Base-by-base conservation (phyloP, 169 alveolate genomes). In the Plasmodium vinckei region DNA sequence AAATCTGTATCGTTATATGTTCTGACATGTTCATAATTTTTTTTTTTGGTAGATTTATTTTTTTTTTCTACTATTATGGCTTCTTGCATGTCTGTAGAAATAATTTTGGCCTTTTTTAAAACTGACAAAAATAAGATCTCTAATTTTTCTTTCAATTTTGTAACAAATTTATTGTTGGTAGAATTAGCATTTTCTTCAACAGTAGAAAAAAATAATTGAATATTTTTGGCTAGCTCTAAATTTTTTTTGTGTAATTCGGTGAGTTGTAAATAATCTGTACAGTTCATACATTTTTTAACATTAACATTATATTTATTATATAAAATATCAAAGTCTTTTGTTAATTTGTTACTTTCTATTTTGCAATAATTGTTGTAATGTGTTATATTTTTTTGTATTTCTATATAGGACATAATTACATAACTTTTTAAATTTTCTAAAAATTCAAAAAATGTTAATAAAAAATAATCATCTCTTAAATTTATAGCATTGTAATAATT, bases 381-480 rank as follows among this genome's bases (percentile, higher is more conserved):
- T 15, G 51, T 63, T 33, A 77, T 77, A 23, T 77, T 23, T 9
- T 39, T 77, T 49, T 77, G 77, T 9, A 57, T 68, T 19, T 77
- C 47, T 13, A 54, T 9, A 13, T 42, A 23, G 44, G 47, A 23
- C 4, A 77, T 1, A 3, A 63, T 25, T 49, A 64, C 33, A 6
- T 53, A 67, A 27, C 69, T 77, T 77, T 65, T 77, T 64, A 77
- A 33, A 5, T 21, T 47, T 57, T 77, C 88, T 39, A 77, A 25
- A 27, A 77, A 63, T 53, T 54, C 39, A 68, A 77, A 64, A 51
- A 57, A 77, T 5, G 88, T 15, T 10, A 77, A 57, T 19, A 77
- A 53, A 57, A 77, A 63, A 33, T 46, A 77, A 44, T 77, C 88
- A 64, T 77, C 88, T 21, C 88, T 9, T n/a, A 77, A 27, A 33